Conservation (phyloP, 163 green algal species). For the Chloromonas sp. region DNA sequence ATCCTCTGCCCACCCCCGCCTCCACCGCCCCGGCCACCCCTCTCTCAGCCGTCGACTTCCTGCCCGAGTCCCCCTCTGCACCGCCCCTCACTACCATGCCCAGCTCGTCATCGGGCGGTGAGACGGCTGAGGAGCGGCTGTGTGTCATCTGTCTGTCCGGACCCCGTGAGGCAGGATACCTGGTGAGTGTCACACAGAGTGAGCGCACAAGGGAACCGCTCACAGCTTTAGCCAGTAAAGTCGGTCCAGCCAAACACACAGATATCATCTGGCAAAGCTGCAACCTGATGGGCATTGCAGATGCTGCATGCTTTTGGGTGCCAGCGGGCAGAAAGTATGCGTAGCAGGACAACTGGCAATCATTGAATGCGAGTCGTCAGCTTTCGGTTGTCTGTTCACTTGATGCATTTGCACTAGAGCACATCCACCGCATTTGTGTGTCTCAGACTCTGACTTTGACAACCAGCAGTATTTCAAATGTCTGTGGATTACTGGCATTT, state of each 20-base stretch:
- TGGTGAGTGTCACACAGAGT: neutral
- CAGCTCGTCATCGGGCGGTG: neutral
- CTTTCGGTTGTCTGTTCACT: neutral
- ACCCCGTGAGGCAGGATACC: neutral
- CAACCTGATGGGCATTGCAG: no score
- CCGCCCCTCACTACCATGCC: no score
- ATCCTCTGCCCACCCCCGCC: neutral
- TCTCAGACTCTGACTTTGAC: neutral
- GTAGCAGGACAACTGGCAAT: no score
- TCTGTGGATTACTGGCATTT: neutral
- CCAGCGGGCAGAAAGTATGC: no score
- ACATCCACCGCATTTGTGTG: neutral
- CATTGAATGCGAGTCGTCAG: no score
- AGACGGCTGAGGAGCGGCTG: neutral
- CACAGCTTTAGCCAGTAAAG: no score
- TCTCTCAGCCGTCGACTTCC: neutral
- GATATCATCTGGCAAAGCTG: no score
- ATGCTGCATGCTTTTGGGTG: no score
- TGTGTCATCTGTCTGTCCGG: neutral
- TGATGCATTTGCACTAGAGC: neutral
- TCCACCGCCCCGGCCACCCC: neutral
- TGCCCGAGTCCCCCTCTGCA: neutral
- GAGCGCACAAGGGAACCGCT: no score
- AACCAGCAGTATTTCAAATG: neutral
- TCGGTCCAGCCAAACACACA: no score